Conservation (phyloP, 2,329 filamentous ascomycete species). For the Dactylonectria estremocensis region DNA sequence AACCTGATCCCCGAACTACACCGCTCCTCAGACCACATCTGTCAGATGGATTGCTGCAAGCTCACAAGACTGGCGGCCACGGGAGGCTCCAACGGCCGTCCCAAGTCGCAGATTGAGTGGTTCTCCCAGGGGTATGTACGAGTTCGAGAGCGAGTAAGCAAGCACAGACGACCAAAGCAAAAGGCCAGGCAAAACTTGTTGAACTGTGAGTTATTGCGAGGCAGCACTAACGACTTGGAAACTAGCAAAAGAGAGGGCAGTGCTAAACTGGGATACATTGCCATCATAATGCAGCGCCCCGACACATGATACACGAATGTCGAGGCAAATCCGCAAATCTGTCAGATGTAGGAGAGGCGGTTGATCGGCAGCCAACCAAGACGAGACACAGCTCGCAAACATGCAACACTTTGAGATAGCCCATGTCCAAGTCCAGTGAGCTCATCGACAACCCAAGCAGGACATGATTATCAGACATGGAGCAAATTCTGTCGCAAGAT, state of each 20-base stretch:
- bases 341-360: constrained; percentile 1
- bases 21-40: constrained; percentile 17
- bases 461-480: not conserved
- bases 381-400: constrained; percentile 19
- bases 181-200: not conserved
- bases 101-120: constrained; percentile 30
- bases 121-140: constrained; percentile 3
- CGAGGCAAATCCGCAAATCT: not conserved
- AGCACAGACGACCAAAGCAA: constrained; percentile 11
- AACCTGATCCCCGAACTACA: constrained; percentile 10
- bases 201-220: not conserved
- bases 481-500: not conserved
- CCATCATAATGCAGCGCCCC: constrained; percentile 7
- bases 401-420: constrained; percentile 18
- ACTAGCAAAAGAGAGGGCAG: not conserved
- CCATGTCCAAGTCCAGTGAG: constrained; percentile 9
- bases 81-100: constrained; percentile 2
- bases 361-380: constrained; percentile 24
- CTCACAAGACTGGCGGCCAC: not conserved
- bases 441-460: constrained; percentile 2
- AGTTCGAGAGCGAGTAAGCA: not conserved
- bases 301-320: constrained; percentile 12
- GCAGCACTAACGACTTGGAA: not conserved
- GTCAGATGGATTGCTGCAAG: constrained; percentile 12
- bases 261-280: constrained; percentile 11